A percentile compares a stretch with the other conserved stretches of the same genome.
These are phyloP conservation scores for Moelleriella libera DNA, from an alignment of 2,329 filamentous ascomycete genomes.

Conservation along the genomic window DNA sequence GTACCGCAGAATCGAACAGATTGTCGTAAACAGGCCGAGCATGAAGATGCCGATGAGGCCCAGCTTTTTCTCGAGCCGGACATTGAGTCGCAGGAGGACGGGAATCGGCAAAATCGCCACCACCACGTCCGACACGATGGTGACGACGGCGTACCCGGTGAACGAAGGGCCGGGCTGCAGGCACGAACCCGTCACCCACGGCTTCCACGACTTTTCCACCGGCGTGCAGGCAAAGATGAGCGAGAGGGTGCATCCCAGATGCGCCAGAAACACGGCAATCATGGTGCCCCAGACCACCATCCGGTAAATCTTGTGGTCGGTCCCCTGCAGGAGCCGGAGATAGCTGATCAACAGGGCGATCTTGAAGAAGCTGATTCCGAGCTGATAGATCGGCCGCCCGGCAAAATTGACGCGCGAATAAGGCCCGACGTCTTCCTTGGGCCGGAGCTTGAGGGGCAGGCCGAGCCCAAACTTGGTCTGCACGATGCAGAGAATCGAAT, in stretches of 20 bases:
- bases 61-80: conserved; percentile 31
- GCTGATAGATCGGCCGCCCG: conserved; percentile 38
- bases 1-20: conserved; percentile 39
- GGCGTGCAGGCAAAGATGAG: conserved; percentile 36
- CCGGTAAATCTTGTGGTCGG: conserved; percentile 28
- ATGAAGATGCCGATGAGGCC: conserved; percentile 36
- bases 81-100: conserved; percentile 31
- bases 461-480: conserved; percentile 40
- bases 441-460: conserved; percentile 27
- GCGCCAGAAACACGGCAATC: conserved; percentile 25
- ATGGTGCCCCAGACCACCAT: conserved; percentile 29
- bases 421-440: conserved; percentile 23
- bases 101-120: conserved; percentile 37
- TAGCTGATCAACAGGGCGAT: conserved; percentile 38
- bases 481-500: conserved; percentile 33
- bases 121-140: conserved; percentile 34
- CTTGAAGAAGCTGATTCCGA: conserved; percentile 43
- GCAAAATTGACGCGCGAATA: conserved; percentile 38
- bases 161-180: conserved; percentile 31
- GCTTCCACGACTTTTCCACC: conserved; percentile 32
- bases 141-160: conserved; percentile 35
- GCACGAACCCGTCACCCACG: conserved; percentile 23
- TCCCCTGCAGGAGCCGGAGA: conserved; percentile 33
- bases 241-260: conserved; percentile 32
- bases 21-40: conserved; percentile 37